Base-by-base conservation (phyloP, 805 yeast species). In the Pichia insulana region DNA sequence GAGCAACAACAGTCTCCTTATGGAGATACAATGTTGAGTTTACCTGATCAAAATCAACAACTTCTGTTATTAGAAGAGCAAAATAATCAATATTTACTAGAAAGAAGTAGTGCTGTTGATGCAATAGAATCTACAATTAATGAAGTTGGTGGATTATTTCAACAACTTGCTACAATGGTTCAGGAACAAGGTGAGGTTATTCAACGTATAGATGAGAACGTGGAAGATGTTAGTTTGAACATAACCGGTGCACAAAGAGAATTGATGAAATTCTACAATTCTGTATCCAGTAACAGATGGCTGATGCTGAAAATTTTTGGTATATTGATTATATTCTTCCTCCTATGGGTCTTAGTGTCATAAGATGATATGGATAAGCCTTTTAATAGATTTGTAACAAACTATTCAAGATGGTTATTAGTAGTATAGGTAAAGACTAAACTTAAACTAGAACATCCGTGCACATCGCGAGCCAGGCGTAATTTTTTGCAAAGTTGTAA, bases 161-260 rank as follows among this genome's bases (percentile, higher is more conserved):
- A 85, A 54, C 98, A 92, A 63, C 70, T 92, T 53, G 96, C 97
- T 5, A 83, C 95, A 1, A 90, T 92, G 97, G 97, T 92, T 7
- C 88, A 85, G 48, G 97, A 92, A 61, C 98, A 92, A 64, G 90
- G 97, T 33, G 98, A 92, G 54, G 84, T 83, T 13, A 90, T 92
- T 44, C 97, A 90, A 62, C 71, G 97, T 57, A 92, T 92, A 49
- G 98, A 92, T 63, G 85, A 80, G 43, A 89, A 92, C 57, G 95
- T 95, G 7, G 96, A 89, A 52, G 97, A 92, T 56, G 87, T 90
- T 41, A 78, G 86, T 54, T 60, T 90, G 58, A 92, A 89, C 59
- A 89, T 92, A 13, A 67, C 74, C 22, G 97, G 97, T 2, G 98
- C 98, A 0, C 97, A 92, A 60, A 68, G 97, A 47, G 97, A 92